Conservation (phyloP, 345 rosid species). For the Lepidium africanum region DNA sequence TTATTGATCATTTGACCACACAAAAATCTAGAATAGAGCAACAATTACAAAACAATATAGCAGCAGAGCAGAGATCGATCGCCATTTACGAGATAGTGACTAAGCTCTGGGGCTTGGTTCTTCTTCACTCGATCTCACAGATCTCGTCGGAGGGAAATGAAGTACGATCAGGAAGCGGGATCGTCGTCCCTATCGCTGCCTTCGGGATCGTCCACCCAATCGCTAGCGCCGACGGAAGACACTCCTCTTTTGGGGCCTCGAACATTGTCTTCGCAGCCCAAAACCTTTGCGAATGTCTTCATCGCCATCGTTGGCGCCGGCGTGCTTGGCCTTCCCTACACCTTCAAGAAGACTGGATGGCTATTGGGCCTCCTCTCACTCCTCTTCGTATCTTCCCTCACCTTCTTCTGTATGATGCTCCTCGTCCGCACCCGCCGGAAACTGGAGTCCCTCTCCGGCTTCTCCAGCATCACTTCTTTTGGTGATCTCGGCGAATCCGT, state of each 20-base stretch:
- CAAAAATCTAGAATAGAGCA: not conserved
- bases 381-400: slow-evolving; percentile 39
- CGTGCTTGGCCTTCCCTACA: slow-evolving; percentile 4
- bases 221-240: slow-evolving; percentile 34
- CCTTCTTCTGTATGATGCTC: slow-evolving; percentile 70
- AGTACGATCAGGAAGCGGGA: slow-evolving; percentile 25
- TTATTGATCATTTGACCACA: not conserved
- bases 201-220: slow-evolving; percentile 29
- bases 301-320: slow-evolving; percentile 7
- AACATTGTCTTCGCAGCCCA: slow-evolving; percentile 43
- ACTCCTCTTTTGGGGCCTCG: slow-evolving; percentile 32
- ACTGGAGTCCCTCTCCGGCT: slow-evolving; percentile 43
- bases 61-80: not conserved
- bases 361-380: slow-evolving; percentile 50
- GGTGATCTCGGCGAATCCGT: slow-evolving; percentile 60
- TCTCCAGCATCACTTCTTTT: slow-evolving; percentile 51
- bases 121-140: not conserved
- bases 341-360: slow-evolving; percentile 73
- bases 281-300: slow-evolving; percentile 31
- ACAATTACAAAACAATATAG: not conserved
- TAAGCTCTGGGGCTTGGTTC: not conserved
- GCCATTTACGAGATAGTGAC: not conserved
- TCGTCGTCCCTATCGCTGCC: slow-evolving; percentile 16
- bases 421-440: slow-evolving; percentile 57
- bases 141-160: not conserved